Conservation (phyloP, 108 stramenopile genomes). For the Pseudonitzschia delicatissima region DNA sequence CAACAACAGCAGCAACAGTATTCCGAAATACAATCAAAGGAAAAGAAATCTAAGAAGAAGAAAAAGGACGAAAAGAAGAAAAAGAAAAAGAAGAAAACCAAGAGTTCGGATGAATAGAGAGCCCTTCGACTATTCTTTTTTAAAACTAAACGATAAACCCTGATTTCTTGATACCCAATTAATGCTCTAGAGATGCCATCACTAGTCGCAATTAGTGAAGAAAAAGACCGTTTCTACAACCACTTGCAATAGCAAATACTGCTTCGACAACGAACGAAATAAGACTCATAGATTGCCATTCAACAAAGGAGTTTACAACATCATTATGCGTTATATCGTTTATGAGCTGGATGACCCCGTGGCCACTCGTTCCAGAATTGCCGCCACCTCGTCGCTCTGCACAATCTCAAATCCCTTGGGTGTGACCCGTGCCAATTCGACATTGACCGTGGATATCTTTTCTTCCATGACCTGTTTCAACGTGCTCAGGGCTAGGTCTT, state of each 20-base stretch:
- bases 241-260: too few relatives aligned
- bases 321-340: neutral
- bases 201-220: neutral
- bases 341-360: slow-evolving; percentile 17
- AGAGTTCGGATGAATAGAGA: too few relatives aligned
- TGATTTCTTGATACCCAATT: neutral
- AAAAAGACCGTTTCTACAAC: neutral
- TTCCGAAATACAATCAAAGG: slow-evolving; percentile 4
- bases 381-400: slow-evolving; percentile 81
- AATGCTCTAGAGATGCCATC: neutral
- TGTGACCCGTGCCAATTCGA: slow-evolving; percentile 94
- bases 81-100: slow-evolving; percentile 14
- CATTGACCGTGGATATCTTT: slow-evolving; percentile 94
- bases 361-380: slow-evolving; percentile 69
- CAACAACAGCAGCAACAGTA: slow-evolving; percentile 18
- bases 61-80: slow-evolving; percentile 2
- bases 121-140: too few relatives aligned
- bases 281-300: too few relatives aligned
- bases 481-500: slow-evolving; percentile 86
- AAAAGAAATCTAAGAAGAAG: slow-evolving; percentile 40
- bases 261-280: too few relatives aligned
- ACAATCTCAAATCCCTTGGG: slow-evolving; percentile 88
- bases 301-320: too few relatives aligned
- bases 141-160: too few relatives aligned
- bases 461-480: slow-evolving; percentile 99